Evolutionary conservation across 148 eudicot genomes (phyloP).

Genomic region (Amaranthus hypochondriacus): DNA sequence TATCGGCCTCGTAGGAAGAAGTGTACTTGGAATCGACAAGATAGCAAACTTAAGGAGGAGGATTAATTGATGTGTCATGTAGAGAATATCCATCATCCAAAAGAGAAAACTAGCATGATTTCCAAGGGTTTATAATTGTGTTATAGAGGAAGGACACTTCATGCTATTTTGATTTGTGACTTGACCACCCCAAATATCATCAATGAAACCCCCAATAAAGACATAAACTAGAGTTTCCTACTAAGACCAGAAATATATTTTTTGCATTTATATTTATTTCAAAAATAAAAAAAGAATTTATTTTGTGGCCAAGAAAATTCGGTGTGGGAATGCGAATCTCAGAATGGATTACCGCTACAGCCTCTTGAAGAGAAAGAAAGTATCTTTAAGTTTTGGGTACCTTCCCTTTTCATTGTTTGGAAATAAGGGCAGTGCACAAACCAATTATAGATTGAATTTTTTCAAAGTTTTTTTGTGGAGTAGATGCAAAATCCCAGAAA

Average conservation of each 20-base stretch:
- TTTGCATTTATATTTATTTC: not conserved
- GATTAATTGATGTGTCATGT: too few species aligned
- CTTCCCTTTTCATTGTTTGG: not conserved
- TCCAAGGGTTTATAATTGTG: too few species aligned
- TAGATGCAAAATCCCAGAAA: slow-evolving; percentile 6
- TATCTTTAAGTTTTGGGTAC: not conserved
- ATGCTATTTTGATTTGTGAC: too few species aligned
- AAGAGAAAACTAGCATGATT: too few species aligned
- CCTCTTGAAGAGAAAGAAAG: not conserved
- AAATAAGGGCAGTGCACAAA: not conserved
- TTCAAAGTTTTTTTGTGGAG: slow-evolving; percentile 6
- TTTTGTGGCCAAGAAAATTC: slow-evolving; percentile 25
- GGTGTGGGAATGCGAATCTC: slow-evolving; percentile 24
- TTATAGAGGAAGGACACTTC: not conserved
- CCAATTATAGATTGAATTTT: slow-evolving; percentile 8
- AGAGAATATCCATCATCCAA: slow-evolving; percentile 2
- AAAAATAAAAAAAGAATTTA: not conserved
- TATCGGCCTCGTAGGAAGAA: too few species aligned
- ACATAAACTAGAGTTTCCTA: not conserved
- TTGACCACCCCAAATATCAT: slow-evolving; percentile 4
- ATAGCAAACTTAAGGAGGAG: too few species aligned
- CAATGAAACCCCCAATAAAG: too few species aligned
- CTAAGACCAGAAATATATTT: not conserved
- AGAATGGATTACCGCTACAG: not conserved
- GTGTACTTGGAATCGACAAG: too few species aligned